Conservation (phyloP, 768 basidiomycete genomes). For the Calocybe cyanea region DNA sequence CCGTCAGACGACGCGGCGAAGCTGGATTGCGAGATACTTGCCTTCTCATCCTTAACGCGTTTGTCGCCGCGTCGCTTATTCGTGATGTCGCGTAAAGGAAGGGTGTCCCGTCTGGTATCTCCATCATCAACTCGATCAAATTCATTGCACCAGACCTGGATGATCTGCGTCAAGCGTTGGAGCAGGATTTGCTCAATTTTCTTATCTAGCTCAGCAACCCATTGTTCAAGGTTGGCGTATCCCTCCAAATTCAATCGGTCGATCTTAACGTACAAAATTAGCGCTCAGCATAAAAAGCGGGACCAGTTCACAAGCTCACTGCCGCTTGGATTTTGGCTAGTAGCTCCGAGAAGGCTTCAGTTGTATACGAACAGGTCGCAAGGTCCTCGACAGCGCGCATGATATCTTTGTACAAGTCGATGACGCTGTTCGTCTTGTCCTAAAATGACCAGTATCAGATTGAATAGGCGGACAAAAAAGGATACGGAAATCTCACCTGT, state of each 20-base stretch:
- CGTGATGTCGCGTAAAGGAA: constrained; percentile 48
- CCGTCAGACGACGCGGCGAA: neutral
- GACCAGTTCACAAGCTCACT: constrained; percentile 36
- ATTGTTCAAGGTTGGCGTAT: constrained; percentile 89
- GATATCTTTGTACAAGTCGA: constrained; percentile 89
- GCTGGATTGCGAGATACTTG: constrained; percentile 20
- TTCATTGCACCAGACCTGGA: constrained; percentile 84
- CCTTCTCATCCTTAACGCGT: constrained; percentile 77
- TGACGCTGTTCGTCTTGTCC: constrained; percentile 94
- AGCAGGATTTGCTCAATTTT: constrained; percentile 81
- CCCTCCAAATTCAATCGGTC: constrained; percentile 95
- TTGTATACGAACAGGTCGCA: constrained; percentile 78
- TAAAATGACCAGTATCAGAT: constrained; percentile 20
- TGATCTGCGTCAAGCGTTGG: constrained; percentile 70
- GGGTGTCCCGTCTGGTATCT: constrained; percentile 51
- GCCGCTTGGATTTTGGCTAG: constrained; percentile 80
- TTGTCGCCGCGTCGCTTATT: constrained; percentile 71
- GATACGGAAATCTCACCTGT: constrained; percentile 48
- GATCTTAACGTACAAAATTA: constrained; percentile 46
- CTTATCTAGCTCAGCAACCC: constrained; percentile 81
- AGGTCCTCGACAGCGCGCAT: constrained; percentile 83
- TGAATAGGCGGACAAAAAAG: neutral
- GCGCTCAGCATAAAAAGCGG: neutral
- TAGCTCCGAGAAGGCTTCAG: constrained; percentile 77
- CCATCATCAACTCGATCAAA: constrained; percentile 77